phyloP scores from a whole-genome alignment of 176 grass and related monocot species.

The Secale cereale region DNA sequence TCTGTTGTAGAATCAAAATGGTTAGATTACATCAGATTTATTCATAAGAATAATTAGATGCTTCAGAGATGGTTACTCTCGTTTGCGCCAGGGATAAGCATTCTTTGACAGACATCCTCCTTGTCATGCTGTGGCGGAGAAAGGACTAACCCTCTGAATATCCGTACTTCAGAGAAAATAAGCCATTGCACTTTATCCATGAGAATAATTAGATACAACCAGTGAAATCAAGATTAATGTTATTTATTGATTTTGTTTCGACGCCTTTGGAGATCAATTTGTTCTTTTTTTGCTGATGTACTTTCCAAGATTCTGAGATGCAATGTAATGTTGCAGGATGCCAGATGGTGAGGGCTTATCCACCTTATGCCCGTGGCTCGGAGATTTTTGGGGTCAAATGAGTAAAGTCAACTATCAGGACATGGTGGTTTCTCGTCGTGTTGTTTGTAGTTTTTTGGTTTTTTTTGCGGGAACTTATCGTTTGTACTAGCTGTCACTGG shows the following conservation, averaged over 20 bases:
- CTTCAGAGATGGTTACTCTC: background rate
- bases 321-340: background rate
- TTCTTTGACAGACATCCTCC: background rate
- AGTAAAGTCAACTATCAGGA: background rate
- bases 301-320: background rate
- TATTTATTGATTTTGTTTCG: background rate
- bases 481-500: slow-evolving; percentile 4
- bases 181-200: background rate
- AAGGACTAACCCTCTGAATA: background rate
- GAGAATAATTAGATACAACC: background rate
- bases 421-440: background rate
- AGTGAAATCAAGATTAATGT: background rate
- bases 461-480: background rate
- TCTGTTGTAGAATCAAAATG: background rate
- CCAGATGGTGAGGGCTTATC: background rate
- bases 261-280: background rate
- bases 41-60: too few species aligned
- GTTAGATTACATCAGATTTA: slow-evolving; percentile 5
- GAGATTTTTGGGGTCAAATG: background rate
- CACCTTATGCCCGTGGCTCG: background rate
- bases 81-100: background rate
- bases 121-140: background rate
- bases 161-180: background rate
- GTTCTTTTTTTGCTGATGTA: background rate
- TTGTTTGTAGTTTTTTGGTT: background rate